Conservation (phyloP, 192 early-diverging fungal genomes). For the Chytriomyces sp. region DNA sequence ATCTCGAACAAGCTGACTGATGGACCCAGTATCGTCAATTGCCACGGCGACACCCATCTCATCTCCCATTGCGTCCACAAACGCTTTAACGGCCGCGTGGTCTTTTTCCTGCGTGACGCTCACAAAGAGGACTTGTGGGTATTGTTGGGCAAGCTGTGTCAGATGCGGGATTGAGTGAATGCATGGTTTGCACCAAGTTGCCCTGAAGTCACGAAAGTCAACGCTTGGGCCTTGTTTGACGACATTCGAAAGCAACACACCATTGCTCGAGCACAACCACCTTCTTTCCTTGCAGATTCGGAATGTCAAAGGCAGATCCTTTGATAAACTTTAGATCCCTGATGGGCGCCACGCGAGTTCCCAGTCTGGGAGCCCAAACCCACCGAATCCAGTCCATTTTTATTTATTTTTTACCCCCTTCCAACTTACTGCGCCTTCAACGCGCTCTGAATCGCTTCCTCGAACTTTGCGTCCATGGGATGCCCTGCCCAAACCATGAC, state of each 20-base stretch:
- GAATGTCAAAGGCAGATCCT: conserved; percentile 15
- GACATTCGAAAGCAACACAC: not conserved
- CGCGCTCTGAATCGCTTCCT: not conserved
- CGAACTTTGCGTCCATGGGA: conserved; percentile 56
- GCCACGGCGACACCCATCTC: conserved; percentile 60
- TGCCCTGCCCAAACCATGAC: conserved; percentile 58
- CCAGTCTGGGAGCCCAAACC: not conserved
- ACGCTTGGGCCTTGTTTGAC: not conserved
- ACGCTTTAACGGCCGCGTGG: conserved; percentile 52
- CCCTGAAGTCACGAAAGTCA: not conserved
- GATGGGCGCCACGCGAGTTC: conserved; percentile 9
- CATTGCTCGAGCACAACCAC: conserved; percentile 39
- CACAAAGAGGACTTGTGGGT: conserved; percentile 48
- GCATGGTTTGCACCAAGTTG: conserved; percentile 33
- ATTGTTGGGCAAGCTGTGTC: conserved; percentile 39
- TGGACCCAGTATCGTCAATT: conserved; percentile 44
- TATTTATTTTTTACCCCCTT: not conserved
- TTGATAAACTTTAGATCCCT: conserved; percentile 26
- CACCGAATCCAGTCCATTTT: not conserved
- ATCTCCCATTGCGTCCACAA: conserved; percentile 43
- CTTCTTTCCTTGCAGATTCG: not conserved
- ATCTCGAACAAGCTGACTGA: conserved; percentile 43
- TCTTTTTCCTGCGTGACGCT: conserved; percentile 61
- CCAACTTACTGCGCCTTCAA: conserved; percentile 1
- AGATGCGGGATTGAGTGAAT: conserved; percentile 37